Evolutionary conservation across 2,329 filamentous ascomycete genomes (phyloP).

Genomic region (Parastagonospora avenae): DNA sequence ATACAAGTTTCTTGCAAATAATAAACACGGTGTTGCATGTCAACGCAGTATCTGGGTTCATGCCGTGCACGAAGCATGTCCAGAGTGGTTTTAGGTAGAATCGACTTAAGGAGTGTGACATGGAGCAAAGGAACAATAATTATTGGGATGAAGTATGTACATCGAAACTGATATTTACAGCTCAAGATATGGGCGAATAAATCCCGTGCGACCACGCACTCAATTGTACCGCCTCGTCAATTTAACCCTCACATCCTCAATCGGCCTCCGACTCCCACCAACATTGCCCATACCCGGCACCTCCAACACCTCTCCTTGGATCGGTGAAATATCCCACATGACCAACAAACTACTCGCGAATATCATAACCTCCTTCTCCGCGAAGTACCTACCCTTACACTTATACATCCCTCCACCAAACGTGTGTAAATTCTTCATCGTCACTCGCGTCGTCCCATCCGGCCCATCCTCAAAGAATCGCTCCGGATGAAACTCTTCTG

Average conservation of each 20-base stretch:
- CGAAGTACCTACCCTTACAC: slow-evolving; percentile 20
- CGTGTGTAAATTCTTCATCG: slow-evolving; percentile 17
- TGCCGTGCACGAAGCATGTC: not conserved
- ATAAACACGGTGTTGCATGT: too few relatives aligned
- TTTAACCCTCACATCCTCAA: slow-evolving; percentile 10
- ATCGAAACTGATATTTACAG: not conserved
- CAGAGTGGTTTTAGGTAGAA: not conserved
- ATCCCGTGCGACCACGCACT: not conserved
- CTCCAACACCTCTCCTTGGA: slow-evolving; percentile 7
- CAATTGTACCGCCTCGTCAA: slow-evolving; percentile 13
- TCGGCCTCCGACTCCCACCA: slow-evolving; percentile 10
- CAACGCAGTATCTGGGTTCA: not conserved
- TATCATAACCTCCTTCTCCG: slow-evolving; percentile 19
- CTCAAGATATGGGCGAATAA: too few relatives aligned
- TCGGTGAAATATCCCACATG: slow-evolving; percentile 16
- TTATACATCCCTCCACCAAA: slow-evolving; percentile 20
- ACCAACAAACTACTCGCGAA: slow-evolving; percentile 9
- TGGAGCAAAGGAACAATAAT: not conserved
- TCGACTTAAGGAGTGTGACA: too few relatives aligned
- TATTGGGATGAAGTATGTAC: not conserved
- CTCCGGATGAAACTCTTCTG: slow-evolving; percentile 14
- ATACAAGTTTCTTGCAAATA: too few relatives aligned
- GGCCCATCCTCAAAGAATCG: slow-evolving; percentile 13
- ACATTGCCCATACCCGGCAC: slow-evolving; percentile 15
- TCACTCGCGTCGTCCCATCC: slow-evolving; percentile 2